Evolutionary conservation across 2,329 filamentous ascomycete genomes (phyloP), one percentile per base, ranked within the genome.

Genomic region (Albifimbria verrucaria): DNA sequence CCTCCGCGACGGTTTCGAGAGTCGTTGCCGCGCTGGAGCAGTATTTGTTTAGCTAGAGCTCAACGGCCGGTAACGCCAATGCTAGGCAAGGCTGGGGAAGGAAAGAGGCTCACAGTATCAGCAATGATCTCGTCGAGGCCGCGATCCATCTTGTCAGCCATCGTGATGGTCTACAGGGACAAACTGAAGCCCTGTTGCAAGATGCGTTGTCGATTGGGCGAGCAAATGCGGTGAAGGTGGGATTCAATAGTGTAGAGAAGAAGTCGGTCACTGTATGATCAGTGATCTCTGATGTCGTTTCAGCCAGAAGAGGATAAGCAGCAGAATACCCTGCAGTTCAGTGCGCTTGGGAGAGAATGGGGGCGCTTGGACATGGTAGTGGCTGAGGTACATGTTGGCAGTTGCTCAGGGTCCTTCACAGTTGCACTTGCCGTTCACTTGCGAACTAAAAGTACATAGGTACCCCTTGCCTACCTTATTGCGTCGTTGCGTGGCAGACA

Each of bases 51-150:
- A 11, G 41, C 18, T 55, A 42, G 58, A 23, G 9, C 12, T 20
- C 21, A 26, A 32, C 57, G 36, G 59, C 55, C 7, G 12, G 11
- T n/a, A n/a, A n/a, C n/a, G n/a, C n/a, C n/a, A n/a, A n/a, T n/a
- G 32, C 12, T 12, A 39, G 32, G 32, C 12, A 39, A 15, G 11
- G 4, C 12, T 39, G 48, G 26, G 22, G 41, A 32, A 12, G 42
- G 42, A 55, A 48, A 23, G 39, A 48, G 43, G 57, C 66, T 49
- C 65, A 77, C 74, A 65, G 69, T 74, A 57, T 81, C 78, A 53
- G 76, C 77, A 59, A 82, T 78, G 62, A 82, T 81, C 65, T 82
- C 79, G 65, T 82, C 79, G 26, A 82, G 76, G 53, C 78, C 80
- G 60, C 76, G 77, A 59, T 80, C 77, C 76, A 82, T 78, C 55